Base-by-base conservation (phyloP, 2,329 filamentous ascomycete species). In the Grosmannia huntii region DNA sequence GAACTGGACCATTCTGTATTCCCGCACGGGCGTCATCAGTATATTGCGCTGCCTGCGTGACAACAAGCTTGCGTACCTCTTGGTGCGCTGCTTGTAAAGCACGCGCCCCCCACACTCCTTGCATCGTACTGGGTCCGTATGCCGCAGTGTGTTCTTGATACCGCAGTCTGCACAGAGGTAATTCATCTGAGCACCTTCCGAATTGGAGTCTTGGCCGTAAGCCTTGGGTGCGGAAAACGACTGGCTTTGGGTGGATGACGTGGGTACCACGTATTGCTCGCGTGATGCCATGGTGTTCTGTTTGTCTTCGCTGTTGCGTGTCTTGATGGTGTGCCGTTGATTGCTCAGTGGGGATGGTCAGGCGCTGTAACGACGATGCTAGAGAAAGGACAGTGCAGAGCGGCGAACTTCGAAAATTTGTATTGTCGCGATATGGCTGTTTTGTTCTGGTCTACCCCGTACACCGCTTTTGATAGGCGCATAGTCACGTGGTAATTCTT, bases 41-140 rank as follows among this genome's bases (percentile, higher is more conserved):
- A 51, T 28, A 31, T n/a, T 19, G 41, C 9, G 12, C 23, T 5
- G 6, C 6, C 10, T 28, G 16, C 7, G 25, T 28, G 14, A 21
- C 31, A 23, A 14, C 6, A 10, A 25, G 16, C 23, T 23, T n/a
- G 21, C 31, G 10, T 71, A 96, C 94, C 94, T 84, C 80, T 95
- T 96, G 51, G 94, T 99, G 69, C 94, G 77, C 82, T 96, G 89
- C 82, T 99, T 99, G 75, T 97, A 97, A 65, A 99, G 75, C 61
- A 99, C 90, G 64, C 94, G 85, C 68, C 96, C 94, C 9, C 94
- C 94, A 72, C 94, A 99, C 74, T 91, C 88, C 72, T 89, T 87
- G 79, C 90, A 96, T 31, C 89, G 81, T 65, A 95, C 92, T 38
- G 86, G 84, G 67, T 94, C 89, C 62, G 84, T 86, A 64, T 85